phyloP scores from a whole-genome alignment of 192 early-diverging fungal genomes.

The Lobosporangium transversale region DNA sequence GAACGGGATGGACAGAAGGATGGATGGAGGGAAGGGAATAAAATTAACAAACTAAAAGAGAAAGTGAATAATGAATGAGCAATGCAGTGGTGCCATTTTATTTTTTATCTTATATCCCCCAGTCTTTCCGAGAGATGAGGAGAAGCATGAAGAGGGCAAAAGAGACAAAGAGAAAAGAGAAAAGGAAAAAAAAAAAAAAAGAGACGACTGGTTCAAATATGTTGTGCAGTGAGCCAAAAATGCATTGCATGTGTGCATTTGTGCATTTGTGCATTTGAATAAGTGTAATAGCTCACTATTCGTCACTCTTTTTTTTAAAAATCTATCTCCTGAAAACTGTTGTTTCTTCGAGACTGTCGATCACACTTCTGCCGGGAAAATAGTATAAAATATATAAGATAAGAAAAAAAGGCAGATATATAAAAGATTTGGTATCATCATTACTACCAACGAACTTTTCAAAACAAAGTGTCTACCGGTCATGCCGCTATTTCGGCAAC shows the following conservation, averaged over 20 bases:
- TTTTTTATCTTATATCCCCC: background rate
- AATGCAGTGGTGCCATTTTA: background rate
- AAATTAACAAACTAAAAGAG: conserved; percentile 5
- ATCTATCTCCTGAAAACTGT: too few species aligned
- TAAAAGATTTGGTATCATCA: too few species aligned
- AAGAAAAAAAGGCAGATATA: too few species aligned
- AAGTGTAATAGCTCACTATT: conserved; percentile 26
- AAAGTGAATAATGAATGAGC: background rate
- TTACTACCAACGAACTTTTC: too few species aligned
- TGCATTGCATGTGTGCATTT: conserved; percentile 17
- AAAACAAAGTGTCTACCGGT: too few species aligned
- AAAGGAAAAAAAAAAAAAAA: conserved; percentile 7
- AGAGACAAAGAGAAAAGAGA: too few species aligned
- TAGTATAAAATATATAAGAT: too few species aligned
- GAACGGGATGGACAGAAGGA: conserved; percentile 6
- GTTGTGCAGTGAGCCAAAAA: conserved; percentile 27
- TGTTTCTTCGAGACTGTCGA: too few species aligned
- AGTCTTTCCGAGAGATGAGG: too few species aligned
- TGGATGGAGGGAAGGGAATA: background rate
- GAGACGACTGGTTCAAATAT: conserved; percentile 7
- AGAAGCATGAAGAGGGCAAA: too few species aligned
- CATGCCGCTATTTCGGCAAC: too few species aligned
- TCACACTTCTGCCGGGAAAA: conserved; percentile 1
- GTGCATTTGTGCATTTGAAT: too few species aligned
- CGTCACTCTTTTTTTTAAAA: conserved; percentile 27